phyloP scores from a whole-genome alignment of 768 basidiomycete species.

The Leccinum subtestaceum region DNA sequence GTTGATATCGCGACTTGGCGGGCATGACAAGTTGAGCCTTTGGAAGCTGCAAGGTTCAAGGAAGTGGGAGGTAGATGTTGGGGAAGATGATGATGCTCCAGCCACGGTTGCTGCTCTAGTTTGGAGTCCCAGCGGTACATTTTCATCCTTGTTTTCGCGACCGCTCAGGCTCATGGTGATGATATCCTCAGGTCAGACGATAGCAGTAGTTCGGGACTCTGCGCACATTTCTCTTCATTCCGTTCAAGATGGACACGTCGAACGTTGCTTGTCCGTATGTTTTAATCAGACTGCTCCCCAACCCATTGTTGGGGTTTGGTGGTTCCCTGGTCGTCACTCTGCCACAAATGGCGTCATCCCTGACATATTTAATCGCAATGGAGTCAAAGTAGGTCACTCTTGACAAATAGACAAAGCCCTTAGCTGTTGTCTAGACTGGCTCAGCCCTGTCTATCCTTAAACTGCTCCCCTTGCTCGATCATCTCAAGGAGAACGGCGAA shows the following conservation, averaged over 20 bases:
- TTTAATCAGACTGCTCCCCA: constrained; percentile 10
- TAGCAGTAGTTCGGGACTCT: constrained; percentile 71
- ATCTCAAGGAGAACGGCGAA: constrained; percentile 62
- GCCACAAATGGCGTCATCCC: constrained; percentile 48
- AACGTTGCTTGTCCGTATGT: constrained; percentile 44
- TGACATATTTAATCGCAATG: constrained; percentile 71
- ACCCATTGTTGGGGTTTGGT: constrained; percentile 61
- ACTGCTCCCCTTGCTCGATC: constrained; percentile 68
- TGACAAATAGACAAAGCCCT: constrained; percentile 1
- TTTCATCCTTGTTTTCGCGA: constrained; percentile 1
- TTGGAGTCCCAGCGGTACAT: constrained; percentile 82
- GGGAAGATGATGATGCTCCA: constrained; percentile 40
- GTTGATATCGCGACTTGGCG: constrained; percentile 63
- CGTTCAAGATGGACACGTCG: constrained; percentile 68
- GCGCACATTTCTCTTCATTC: constrained; percentile 70
- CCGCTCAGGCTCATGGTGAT: constrained; percentile 5
- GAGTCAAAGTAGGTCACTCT: constrained; percentile 51
- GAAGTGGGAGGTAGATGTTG: constrained; percentile 81
- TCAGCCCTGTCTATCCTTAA: constrained; percentile 70
- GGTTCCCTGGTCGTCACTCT: constrained; percentile 57
- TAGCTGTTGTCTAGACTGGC: constrained; percentile 54
- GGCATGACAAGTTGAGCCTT: constrained; percentile 66
- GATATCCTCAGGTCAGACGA: constrained; percentile 51
- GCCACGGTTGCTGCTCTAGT: constrained; percentile 56
- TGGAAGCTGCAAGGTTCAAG: constrained; percentile 81